A percentile compares a stretch with the other conserved stretches of the same genome.
phyloP scores from a whole-genome alignment of 2,329 filamentous ascomycete species.

The Elsinoe perseae region DNA sequence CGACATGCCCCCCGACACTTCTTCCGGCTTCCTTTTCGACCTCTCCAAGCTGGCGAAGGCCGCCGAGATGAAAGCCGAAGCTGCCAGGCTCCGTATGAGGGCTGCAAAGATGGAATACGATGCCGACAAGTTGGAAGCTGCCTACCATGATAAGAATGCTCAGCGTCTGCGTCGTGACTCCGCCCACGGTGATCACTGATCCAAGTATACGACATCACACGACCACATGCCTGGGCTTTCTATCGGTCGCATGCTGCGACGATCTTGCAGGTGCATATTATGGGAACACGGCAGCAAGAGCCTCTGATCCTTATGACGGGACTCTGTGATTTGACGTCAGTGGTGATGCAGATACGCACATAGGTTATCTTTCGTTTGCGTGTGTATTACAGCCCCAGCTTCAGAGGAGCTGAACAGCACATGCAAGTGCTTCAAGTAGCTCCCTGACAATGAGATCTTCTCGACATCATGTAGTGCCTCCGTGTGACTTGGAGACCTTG shows the following conservation, averaged over 20 bases:
- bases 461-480: background rate
- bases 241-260: background rate
- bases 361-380: background rate
- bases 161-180: background rate
- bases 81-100: background rate
- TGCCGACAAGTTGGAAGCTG: background rate
- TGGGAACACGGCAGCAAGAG: background rate
- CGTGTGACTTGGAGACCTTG: background rate
- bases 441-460: background rate
- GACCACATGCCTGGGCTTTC: background rate
- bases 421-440: background rate
- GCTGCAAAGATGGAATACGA: background rate
- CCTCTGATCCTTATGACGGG: background rate
- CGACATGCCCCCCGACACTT: background rate
- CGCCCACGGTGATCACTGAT: background rate
- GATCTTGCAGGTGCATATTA: background rate
- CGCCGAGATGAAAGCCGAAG: conserved; percentile 15
- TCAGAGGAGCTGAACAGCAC: background rate
- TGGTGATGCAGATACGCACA: background rate
- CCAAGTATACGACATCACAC: background rate
- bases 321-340: background rate
- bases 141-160: background rate
- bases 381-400: background rate
- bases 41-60: conserved; percentile 13
- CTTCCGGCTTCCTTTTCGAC: background rate